Percentiles rank a stretch among this genome's conserved stretches.
These are phyloP conservation scores for Aspergillus neotritici DNA, from an alignment of 2,329 filamentous ascomycete species.

Conservation along the genomic window DNA sequence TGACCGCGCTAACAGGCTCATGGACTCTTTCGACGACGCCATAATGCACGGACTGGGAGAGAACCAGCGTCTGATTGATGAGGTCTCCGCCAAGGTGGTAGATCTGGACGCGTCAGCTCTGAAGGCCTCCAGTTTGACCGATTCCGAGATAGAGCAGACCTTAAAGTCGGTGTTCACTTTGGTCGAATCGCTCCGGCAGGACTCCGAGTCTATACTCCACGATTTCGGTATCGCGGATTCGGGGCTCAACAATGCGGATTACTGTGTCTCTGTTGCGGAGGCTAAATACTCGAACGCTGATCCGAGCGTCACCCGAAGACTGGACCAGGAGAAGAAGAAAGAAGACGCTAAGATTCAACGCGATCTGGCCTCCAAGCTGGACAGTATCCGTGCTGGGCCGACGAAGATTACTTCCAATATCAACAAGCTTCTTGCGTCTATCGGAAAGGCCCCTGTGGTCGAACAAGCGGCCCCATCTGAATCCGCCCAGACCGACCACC, in stretches of 20 bases:
- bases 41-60: conserved; percentile 47
- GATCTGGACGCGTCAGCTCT: conserved; percentile 32
- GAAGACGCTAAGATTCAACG: conserved; percentile 44
- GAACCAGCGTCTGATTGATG: conserved; percentile 48
- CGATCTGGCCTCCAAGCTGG: conserved; percentile 38
- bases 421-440: conserved; percentile 33
- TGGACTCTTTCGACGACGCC: conserved; percentile 47
- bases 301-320: conserved; percentile 36
- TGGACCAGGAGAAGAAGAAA: conserved; percentile 44
- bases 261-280: conserved; percentile 50
- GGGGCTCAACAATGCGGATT: conserved; percentile 48
- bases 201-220: conserved; percentile 43
- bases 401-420: conserved; percentile 34
- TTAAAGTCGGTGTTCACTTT: conserved; percentile 36
- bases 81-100: conserved; percentile 41
- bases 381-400: conserved; percentile 37
- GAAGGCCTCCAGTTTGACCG: conserved; percentile 28
- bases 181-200: conserved; percentile 36
- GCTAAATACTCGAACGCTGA: conserved; percentile 44
- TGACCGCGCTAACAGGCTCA: conserved; percentile 45
- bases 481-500: conserved; percentile 7
- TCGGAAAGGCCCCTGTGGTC: conserved; percentile 25
- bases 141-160: conserved; percentile 32
- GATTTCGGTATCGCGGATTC: conserved; percentile 47
- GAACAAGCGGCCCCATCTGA: conserved; percentile 11